Percentiles rank a stretch among this genome's conserved stretches.
These are phyloP conservation scores for Fusarium sterilihyphosum DNA, from an alignment of 2,329 filamentous ascomycete species.

Conservation along the genomic window DNA sequence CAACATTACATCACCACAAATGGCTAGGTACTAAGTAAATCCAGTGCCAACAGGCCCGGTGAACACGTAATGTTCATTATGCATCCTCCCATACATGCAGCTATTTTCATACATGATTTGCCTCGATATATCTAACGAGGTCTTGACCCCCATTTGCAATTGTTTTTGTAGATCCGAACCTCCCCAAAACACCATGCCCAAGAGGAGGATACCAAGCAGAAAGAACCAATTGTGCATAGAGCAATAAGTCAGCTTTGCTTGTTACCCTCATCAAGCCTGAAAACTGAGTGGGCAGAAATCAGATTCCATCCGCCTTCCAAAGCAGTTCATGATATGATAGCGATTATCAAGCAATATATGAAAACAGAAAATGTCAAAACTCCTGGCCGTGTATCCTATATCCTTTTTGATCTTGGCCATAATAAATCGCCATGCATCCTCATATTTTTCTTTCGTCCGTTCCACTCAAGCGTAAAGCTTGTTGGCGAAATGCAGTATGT, in stretches of 20 bases:
- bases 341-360: conserved; percentile 25
- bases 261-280: conserved; percentile 3
- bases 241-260: not conserved
- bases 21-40: not conserved
- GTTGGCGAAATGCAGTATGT: conserved; percentile 31
- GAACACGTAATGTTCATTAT: conserved; percentile 23
- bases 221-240: not conserved
- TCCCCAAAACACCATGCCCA: conserved; percentile 33
- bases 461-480: conserved; percentile 20
- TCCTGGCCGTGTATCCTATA: conserved; percentile 46
- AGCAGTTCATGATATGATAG: conserved; percentile 19
- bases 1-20: not conserved
- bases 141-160: conserved; percentile 12
- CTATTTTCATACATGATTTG: conserved; percentile 26
- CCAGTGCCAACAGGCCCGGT: conserved; percentile 12
- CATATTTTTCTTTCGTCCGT: conserved; percentile 35
- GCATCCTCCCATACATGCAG: conserved; percentile 29
- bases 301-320: conserved; percentile 24
- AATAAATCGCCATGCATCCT: conserved; percentile 36
- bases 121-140: conserved; percentile 11
- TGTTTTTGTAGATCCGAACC: conserved; percentile 33
- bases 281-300: conserved; percentile 16
- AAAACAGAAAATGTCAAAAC: conserved; percentile 33
- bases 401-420: conserved; percentile 43
- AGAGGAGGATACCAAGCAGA: not conserved